phyloP scores from a whole-genome alignment of 1,139 yeast species.

The Pichia sp. region DNA sequence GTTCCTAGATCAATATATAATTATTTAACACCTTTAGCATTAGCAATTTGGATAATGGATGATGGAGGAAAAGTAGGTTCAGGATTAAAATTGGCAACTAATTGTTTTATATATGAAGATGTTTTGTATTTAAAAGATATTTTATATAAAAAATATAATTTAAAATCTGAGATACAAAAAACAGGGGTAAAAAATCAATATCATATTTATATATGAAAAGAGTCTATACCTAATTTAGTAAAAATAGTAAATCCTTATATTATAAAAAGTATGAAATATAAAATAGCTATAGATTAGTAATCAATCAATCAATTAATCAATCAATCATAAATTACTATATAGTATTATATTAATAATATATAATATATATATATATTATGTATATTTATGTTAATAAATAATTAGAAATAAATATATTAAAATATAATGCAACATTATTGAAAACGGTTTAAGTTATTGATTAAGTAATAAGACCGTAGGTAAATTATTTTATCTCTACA shows the following conservation, averaged over 20 bases:
- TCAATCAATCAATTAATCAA: too few species aligned
- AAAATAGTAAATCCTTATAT: conserved; percentile 6
- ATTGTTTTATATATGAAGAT: conserved; percentile 5
- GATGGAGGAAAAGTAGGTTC: conserved; percentile 9
- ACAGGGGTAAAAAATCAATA: conserved; percentile 4
- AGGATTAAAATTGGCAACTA: conserved; percentile 7
- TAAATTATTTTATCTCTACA: conserved; percentile 8
- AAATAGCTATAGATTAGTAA: conserved; percentile 1
- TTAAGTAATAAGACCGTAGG: conserved; percentile 8
- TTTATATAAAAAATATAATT: conserved; percentile 6
- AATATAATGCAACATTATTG: conserved; percentile 7
- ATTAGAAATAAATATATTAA: conserved; percentile 6
- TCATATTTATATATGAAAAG: conserved; percentile 4
- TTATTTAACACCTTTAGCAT: conserved; percentile 7
- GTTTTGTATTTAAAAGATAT: conserved; percentile 6
- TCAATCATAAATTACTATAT: conserved; percentile 2
- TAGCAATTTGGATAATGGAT: conserved; percentile 5
- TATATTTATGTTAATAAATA: conserved; percentile 7
- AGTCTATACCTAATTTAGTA: conserved; percentile 4
- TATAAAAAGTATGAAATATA: conserved; percentile 5
- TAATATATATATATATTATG: neutral
- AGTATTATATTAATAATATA: conserved; percentile 7
- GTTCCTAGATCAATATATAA: conserved; percentile 7
- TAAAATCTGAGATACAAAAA: conserved; percentile 3
- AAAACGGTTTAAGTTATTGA: conserved; percentile 6